Base-by-base conservation (phyloP, 106 monocot species). In the Acorus gramineus region DNA sequence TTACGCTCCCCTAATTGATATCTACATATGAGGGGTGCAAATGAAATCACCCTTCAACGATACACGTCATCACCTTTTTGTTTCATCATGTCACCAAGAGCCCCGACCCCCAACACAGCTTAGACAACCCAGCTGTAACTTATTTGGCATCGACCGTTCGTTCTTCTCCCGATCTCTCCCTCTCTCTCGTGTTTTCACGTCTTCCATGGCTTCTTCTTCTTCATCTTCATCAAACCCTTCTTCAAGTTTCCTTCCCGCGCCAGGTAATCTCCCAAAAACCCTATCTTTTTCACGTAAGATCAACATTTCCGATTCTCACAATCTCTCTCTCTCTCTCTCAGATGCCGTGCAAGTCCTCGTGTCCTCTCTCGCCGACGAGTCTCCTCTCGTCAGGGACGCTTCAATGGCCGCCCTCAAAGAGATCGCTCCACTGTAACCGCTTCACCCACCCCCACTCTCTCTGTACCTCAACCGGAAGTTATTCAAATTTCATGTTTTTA, bases 261-360 rank as follows among this genome's bases (percentile, higher is more conserved):
- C 75, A 54, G 87, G 87, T 83, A 66, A 14, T 4, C 3, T 7
- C 4, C 49, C 28, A 28, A 28, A 28, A 28, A 28, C 59, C 3
- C 12, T 49, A n/a, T 4, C 8, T 4, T 57, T 58, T 10, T 63
- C 51, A 48, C 7, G 14, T 6, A 64, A 43, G 6, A 44, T 8
- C 55, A 13, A 43, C 54, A 7, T 4, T 10, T 10, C 13, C 14
- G 5, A 9, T 6, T 9, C 52, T 46, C 61, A 11, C 42, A 5
- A 8, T 61, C 44, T 44, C 55, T 49, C 59, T 66, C 52, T 69
- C 4, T 14, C 42, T 14, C 4, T 44, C 5, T 6, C 86, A 90
- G 96, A 91, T 62, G 96, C 96, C 46, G 91, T 98, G 65, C 87
- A 80, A 65, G 82, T 88, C 56, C 87, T 98, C 43, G 91, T 87